phyloP scores from a whole-genome alignment of 1,284 basidiomycete species.

The Irpex sp. region DNA sequence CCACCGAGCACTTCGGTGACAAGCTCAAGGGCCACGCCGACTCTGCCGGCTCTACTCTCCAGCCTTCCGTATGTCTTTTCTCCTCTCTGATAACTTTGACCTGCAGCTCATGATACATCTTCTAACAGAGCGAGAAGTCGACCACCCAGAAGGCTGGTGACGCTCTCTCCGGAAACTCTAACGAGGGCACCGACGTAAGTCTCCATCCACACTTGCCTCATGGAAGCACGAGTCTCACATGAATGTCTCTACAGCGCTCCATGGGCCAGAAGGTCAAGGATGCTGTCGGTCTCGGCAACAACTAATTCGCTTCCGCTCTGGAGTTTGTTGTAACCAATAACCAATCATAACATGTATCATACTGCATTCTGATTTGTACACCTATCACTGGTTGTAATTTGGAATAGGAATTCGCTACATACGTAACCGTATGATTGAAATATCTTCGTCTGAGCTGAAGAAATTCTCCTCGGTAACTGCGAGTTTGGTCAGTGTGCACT shows the following conservation, averaged over 20 bases:
- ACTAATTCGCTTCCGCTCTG: background rate
- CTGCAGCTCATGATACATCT: background rate
- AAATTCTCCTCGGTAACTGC: too few species aligned
- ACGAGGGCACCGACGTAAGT: conserved; percentile 25
- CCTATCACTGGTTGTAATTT: background rate
- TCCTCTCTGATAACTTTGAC: too few species aligned
- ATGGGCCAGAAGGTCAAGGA: conserved; percentile 27
- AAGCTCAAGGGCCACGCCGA: conserved; percentile 31
- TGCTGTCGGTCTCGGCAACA: conserved; percentile 25
- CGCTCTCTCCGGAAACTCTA: conserved; percentile 42
- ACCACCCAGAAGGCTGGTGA: conserved; percentile 52
- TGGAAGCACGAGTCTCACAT: background rate
- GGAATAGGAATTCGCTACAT: too few species aligned
- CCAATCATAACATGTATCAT: background rate
- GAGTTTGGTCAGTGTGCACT: too few species aligned
- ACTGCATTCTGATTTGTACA: background rate
- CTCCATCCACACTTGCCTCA: background rate
- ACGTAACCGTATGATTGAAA: too few species aligned
- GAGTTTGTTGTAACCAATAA: background rate
- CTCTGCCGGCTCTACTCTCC: conserved; percentile 28
- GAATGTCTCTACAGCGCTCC: conserved; percentile 19
- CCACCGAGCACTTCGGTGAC: conserved; percentile 33
- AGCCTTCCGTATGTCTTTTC: conserved; percentile 29
- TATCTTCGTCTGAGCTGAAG: too few species aligned
- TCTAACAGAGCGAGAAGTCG: conserved; percentile 41